Conservation (phyloP, 768 basidiomycete species). For the Tylopilus sp. region DNA sequence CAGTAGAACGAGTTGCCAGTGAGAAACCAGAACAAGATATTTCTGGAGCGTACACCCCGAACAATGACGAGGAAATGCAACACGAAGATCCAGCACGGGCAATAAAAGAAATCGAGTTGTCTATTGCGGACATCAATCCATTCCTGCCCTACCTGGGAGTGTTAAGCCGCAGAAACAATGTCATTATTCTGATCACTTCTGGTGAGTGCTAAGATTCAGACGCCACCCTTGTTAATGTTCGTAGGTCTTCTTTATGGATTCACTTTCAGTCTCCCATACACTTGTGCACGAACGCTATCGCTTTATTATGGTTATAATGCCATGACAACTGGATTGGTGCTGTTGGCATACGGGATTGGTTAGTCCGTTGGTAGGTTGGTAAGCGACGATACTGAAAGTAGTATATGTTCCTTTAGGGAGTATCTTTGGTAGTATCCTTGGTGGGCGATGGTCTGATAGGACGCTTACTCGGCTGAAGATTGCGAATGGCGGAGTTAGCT, state of each 20-base stretch:
- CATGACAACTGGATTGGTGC: constrained; percentile 71
- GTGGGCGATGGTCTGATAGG: constrained; percentile 58
- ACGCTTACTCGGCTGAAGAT: constrained; percentile 43
- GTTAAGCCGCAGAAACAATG: constrained; percentile 61
- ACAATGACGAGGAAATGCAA: constrained; percentile 27
- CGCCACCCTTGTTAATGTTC: not conserved
- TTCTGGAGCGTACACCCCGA: not conserved
- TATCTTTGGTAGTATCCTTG: constrained; percentile 51
- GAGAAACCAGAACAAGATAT: constrained; percentile 5
- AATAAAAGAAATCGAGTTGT: constrained; percentile 46
- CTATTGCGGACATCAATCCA: constrained; percentile 71
- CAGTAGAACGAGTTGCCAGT: constrained; percentile 18
- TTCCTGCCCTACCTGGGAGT: constrained; percentile 60
- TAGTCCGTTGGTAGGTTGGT: constrained; percentile 6
- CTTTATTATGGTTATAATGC: constrained; percentile 64
- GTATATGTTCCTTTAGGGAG: constrained; percentile 32
- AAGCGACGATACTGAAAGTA: not conserved
- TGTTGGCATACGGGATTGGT: constrained; percentile 75
- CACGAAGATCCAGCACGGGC: constrained; percentile 8
- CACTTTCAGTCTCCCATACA: constrained; percentile 68
- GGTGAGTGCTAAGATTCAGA: constrained; percentile 27
- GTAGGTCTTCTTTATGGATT: constrained; percentile 70
- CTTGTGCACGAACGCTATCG: constrained; percentile 68
- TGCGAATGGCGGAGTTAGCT: constrained; percentile 44
- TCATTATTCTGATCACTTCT: constrained; percentile 47